These are phyloP conservation scores for Durotheca rogersii DNA, from an alignment of 495 filamentous ascomycete species.

Conservation along the genomic window DNA sequence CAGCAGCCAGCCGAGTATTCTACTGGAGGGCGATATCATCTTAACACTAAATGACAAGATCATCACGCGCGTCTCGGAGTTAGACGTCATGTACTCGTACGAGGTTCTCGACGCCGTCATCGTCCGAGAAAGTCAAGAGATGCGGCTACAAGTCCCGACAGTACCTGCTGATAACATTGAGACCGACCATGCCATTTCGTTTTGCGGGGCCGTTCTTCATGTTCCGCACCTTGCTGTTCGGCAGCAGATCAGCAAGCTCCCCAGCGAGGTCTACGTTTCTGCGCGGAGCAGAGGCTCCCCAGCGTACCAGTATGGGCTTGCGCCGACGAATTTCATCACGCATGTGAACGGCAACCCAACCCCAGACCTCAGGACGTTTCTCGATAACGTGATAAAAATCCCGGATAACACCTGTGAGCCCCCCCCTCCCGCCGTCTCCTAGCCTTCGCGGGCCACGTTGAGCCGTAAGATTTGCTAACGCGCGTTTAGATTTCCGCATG, in stretches of 20 bases:
- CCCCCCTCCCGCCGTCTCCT: neutral
- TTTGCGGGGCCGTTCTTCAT: conserved; percentile 93
- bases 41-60: conserved; percentile 87
- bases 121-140: conserved; percentile 80
- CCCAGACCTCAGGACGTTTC: conserved; percentile 74
- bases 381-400: conserved; percentile 77
- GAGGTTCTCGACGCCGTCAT: conserved; percentile 80
- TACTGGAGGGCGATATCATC: conserved; percentile 91
- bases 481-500: conserved; percentile 73
- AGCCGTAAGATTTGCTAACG: conserved; percentile 15
- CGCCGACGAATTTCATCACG: conserved; percentile 95
- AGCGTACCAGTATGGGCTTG: conserved; percentile 87
- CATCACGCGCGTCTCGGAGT: conserved; percentile 86
- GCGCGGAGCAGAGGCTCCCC: conserved; percentile 81
- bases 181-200: conserved; percentile 85
- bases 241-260: conserved; percentile 95
- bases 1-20: conserved; percentile 64
- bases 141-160: conserved; percentile 76
- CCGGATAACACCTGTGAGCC: conserved; percentile 83
- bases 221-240: conserved; percentile 93
- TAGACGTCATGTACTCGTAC: conserved; percentile 95
- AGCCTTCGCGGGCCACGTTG: no score
- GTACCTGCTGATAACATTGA: conserved; percentile 88
- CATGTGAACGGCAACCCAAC: conserved; percentile 89
- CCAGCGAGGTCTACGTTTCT: conserved; percentile 95